Base-by-base conservation (phyloP, 352 stramenopile genomes). In the Halophytophthora polymorphica region DNA sequence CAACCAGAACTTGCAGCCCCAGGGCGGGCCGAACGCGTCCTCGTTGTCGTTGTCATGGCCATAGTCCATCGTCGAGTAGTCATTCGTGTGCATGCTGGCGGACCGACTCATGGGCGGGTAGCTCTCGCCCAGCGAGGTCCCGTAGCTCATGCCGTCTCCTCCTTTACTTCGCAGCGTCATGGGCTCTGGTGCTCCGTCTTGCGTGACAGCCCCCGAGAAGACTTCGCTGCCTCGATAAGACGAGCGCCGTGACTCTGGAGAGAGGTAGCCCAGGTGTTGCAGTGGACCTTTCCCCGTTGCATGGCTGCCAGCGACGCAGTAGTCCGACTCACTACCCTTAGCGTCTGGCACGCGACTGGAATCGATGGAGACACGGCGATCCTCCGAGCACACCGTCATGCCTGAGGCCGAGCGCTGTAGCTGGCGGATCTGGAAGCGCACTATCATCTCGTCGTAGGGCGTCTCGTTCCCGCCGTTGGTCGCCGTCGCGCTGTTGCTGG, bases 401-500 rank as follows among this genome's bases (percentile, higher is more conserved):
- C 12, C 55, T 1, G 58, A 65, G 1, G 63, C 44, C 1, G 45
- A 47, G 2, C 53, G 54, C 36, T 63, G 51, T 15, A 76, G n/a
- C 28, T 61, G 56, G 11, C 71, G 65, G 22, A 83, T 66, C 53
- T 83, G 68, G 53, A 83, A 83, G 3, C 71, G 68, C 18, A 51
- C 47, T 62, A 83, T 73, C 68, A 83, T 79, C 49, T 83, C 68
- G 1, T 66, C 57, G 53, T 83, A 79, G 0, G 18, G 43, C 23
- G 50, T 17, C 13, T 38, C 25, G 8, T 8, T 8, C 25, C 4
- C 25, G 25, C 8, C 25, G 25, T 31, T 45, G 46, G 25, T 31
- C 8, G 25, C 8, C 4, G 25, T 31, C 25, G 25, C 25, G 25
- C 25, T 31, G 25, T 8, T 31, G 25, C 25, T 31, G 8, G 25